A percentile compares a stretch with the other conserved stretches of the same genome.
These are phyloP conservation scores for Fusarium protoensiforme DNA, from an alignment of 2,329 filamentous ascomycete species.

Conservation along the genomic window DNA sequence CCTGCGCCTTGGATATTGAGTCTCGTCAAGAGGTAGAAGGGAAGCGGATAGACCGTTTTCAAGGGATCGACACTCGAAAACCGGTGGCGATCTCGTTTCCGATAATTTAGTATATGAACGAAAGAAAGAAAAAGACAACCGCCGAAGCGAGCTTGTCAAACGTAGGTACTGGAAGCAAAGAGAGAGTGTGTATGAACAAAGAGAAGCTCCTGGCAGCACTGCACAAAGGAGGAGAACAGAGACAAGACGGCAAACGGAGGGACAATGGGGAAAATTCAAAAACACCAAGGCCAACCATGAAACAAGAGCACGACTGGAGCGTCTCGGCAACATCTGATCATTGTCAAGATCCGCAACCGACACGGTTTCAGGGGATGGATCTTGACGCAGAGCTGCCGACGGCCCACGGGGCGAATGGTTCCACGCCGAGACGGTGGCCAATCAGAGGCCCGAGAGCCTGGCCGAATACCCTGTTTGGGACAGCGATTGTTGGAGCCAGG, in stretches of 20 bases:
- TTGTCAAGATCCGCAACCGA: constrained; percentile 34
- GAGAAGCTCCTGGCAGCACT: background rate
- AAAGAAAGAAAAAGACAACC: constrained; percentile 13
- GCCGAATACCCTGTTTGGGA: constrained; percentile 43
- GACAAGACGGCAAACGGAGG: background rate
- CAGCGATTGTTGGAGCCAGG: constrained; percentile 30
- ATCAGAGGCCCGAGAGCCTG: constrained; percentile 27
- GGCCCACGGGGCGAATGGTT: constrained; percentile 24
- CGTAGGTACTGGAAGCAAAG: constrained; percentile 16
- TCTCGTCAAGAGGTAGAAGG: constrained; percentile 39
- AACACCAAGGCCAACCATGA: constrained; percentile 34
- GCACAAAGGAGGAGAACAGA: constrained; percentile 9
- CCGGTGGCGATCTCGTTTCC: constrained; percentile 8
- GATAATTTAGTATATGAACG: background rate
- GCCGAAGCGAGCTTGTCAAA: constrained; percentile 28
- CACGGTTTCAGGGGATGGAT: constrained; percentile 44
- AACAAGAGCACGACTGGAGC: constrained; percentile 35
- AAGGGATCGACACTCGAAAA: constrained; percentile 28
- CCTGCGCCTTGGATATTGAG: constrained; percentile 37
- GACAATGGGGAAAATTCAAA: constrained; percentile 22
- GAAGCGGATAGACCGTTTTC: constrained; percentile 20
- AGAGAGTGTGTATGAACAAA: constrained; percentile 13
- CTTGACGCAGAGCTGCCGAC: constrained; percentile 35
- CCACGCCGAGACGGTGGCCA: constrained; percentile 35
- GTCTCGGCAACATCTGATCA: constrained; percentile 43